These are phyloP conservation scores for Botrytis paeoniae DNA, from an alignment of 2,329 filamentous ascomycete genomes.

Conservation along the genomic window DNA sequence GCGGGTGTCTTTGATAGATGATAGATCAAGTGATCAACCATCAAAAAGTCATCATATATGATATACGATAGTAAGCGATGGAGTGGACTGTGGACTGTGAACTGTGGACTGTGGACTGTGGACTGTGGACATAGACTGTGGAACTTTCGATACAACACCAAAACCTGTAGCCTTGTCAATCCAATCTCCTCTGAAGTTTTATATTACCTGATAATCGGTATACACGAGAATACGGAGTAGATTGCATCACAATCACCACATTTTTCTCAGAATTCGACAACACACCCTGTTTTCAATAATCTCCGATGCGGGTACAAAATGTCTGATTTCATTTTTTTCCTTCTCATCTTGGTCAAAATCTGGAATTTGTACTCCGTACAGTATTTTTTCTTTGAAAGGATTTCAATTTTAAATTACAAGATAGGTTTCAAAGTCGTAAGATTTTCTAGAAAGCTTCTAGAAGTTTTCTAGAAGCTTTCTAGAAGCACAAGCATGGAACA, in stretches of 20 bases:
- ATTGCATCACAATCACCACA: background rate
- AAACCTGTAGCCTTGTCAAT: background rate
- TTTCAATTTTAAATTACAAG: background rate
- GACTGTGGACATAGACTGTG: background rate
- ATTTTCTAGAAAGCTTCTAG: background rate
- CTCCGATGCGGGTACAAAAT: background rate
- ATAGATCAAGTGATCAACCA: background rate
- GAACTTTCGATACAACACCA: background rate
- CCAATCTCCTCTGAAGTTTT: conserved; percentile 2
- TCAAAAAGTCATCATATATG: background rate
- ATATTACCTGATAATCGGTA: background rate
- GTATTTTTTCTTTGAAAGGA: background rate
- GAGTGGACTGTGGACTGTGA: background rate
- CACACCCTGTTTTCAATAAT: background rate
- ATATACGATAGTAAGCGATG: background rate
- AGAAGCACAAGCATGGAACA: background rate
- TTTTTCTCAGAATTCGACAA: background rate
- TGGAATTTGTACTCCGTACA: background rate
- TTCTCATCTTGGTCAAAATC: background rate
- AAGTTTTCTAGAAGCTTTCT: background rate
- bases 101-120: background rate
- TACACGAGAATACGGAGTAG: conserved; percentile 2
- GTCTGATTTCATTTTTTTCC: background rate
- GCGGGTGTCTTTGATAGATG: background rate
- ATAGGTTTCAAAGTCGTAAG: background rate